Base-by-base conservation (phyloP, 2,329 filamentous ascomycete genomes). In the Aspergillus sp. region DNA sequence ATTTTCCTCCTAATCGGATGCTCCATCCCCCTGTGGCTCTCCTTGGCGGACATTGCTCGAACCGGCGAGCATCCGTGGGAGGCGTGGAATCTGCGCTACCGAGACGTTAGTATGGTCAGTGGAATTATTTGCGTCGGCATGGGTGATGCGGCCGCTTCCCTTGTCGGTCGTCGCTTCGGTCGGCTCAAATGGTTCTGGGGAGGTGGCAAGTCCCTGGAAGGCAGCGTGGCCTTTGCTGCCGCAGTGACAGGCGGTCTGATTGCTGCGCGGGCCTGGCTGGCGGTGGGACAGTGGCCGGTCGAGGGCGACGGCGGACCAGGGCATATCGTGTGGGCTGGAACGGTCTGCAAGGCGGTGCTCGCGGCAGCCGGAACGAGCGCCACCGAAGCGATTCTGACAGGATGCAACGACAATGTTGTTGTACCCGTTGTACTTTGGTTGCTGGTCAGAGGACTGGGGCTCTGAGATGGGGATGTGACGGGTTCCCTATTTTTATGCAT, bases 401-500 rank as follows among this genome's bases (percentile, higher is more conserved):
- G 94, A 2, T 94, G 93, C 25, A 99, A 99, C 72, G 94, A 99
- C 78, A 99, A 99, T 78, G 94, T 99, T 16, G 87, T 97, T 58
- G 93, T 97, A 58, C 94, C 94, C 3, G 85, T 99, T 52, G 86
- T 96, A 47, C 75, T 99, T 55, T 99, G 94, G 94, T 82, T 92
- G 54, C 86, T 96, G 64, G 91, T 96, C 36, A 88, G 93, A 72
- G 90, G 89, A 17, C 72, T 93, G 55, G 81, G 65, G 3, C 13
- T 45, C n/a, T 45, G n/a, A 34, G 7, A 14, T 3, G 17, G 41
- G 10, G n/a, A n/a, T 45, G n/a, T 45, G 6, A 19, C 9, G 14
- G 14, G 16, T 45, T 25, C 17, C 11, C 16, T 45, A 17, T 9
- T 32, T 17, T 25, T 2, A 29, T n/a, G 16, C 32, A 16, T 32